Percentiles rank a stretch among this genome's conserved stretches.
phyloP scores from a whole-genome alignment of 2,329 filamentous ascomycete genomes.

The Neofusicoccum parvum region DNA sequence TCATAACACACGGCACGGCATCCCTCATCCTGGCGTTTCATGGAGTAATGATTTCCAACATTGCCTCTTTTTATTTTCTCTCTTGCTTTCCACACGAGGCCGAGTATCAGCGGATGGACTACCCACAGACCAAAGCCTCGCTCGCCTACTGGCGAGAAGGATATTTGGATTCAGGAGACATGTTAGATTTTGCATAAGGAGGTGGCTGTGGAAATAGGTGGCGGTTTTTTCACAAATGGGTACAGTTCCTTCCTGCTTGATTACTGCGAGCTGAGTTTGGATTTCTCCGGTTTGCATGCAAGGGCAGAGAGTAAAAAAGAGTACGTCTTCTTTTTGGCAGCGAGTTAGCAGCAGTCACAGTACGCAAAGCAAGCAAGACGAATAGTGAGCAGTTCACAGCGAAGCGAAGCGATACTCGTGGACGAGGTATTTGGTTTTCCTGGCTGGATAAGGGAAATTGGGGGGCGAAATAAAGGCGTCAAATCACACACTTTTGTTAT shows the following conservation, averaged over 20 bases:
- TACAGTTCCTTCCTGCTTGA: neutral
- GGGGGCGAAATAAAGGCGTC: no score
- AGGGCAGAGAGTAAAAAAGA: neutral
- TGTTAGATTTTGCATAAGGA: neutral
- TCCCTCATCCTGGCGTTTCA: constrained; percentile 13
- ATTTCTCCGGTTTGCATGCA: neutral
- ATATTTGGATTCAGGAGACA: neutral
- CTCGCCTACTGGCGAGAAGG: neutral
- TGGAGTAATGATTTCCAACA: neutral
- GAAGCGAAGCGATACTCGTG: no score
- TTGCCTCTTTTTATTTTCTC: neutral
- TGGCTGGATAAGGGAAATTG: neutral
- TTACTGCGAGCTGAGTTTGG: neutral
- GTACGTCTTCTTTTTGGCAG: neutral
- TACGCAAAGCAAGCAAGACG: neutral
- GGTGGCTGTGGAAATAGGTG: neutral
- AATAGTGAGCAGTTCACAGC: no score
- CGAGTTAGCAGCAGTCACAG: no score
- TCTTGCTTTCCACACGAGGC: neutral
- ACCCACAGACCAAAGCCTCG: neutral
- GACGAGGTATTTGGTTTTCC: no score
- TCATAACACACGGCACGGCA: constrained; percentile 12
- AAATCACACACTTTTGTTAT: no score
- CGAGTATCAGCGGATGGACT: neutral
- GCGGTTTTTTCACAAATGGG: neutral